phyloP scores from a whole-genome alignment of 2,329 filamentous ascomycete species.

The Nannizzia gypsea region DNA sequence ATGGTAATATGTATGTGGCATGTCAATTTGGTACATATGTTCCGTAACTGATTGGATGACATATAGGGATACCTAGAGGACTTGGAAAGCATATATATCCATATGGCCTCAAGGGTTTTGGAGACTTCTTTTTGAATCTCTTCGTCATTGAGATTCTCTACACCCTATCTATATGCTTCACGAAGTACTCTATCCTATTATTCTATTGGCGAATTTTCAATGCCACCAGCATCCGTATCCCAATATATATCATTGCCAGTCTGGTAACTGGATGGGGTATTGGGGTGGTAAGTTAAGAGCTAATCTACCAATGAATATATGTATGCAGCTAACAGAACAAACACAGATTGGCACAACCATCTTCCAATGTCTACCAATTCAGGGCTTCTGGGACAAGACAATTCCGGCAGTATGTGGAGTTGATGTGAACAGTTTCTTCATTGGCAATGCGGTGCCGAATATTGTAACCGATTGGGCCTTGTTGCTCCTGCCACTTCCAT shows the following conservation, averaged over 20 bases:
- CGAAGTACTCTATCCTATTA: conserved; percentile 5
- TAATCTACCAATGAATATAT: not conserved
- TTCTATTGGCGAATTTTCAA: conserved; percentile 6
- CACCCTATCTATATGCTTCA: not conserved
- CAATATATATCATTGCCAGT: not conserved
- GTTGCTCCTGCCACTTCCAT: conserved; percentile 18
- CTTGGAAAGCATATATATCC: conserved; percentile 6
- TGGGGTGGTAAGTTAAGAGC: not conserved
- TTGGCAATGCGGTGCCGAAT: conserved; percentile 37
- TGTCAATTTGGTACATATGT: not conserved
- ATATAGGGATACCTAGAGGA: conserved; percentile 3
- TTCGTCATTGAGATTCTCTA: conserved; percentile 7
- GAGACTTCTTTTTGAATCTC: conserved; percentile 2
- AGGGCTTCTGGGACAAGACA: conserved; percentile 7
- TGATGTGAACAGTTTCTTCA: conserved; percentile 26
- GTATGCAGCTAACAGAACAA: not conserved
- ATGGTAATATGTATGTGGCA: conserved; percentile 5
- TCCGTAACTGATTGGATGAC: not conserved
- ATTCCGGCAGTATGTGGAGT: conserved; percentile 5
- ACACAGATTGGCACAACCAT: conserved; percentile 3
- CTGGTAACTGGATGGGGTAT: conserved; percentile 7
- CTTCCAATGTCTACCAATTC: conserved; percentile 6
- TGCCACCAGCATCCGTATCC: not conserved
- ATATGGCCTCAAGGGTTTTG: not conserved
- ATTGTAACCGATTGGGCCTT: conserved; percentile 20